Evolutionary conservation across 163 green algal genomes (phyloP).

Genomic region (Trebouxia gelatinosa): DNA sequence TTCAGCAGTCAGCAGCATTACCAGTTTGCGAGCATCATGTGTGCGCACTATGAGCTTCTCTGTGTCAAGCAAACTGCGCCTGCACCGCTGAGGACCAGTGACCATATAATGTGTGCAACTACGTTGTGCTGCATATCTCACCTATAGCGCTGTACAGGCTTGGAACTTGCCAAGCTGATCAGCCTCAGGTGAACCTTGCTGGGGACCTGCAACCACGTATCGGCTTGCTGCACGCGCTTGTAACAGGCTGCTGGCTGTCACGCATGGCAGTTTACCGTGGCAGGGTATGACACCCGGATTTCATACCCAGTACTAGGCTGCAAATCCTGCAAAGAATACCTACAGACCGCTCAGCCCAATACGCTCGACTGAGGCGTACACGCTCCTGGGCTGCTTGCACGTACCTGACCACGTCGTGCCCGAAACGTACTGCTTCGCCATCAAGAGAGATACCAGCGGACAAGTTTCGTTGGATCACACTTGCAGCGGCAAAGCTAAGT

Average conservation of each 20-base stretch:
- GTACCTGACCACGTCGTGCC: too few species aligned
- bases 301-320: constrained; percentile 7
- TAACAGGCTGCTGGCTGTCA: neutral
- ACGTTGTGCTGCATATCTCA: neutral
- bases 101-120: neutral
- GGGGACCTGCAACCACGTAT: neutral
- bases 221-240: neutral
- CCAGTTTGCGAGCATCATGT: neutral
- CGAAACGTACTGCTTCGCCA: too few species aligned
- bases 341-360: too few species aligned
- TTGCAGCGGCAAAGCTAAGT: too few species aligned
- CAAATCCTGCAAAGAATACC: constrained; percentile 3
- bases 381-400: too few species aligned
- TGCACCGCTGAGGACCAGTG: neutral
- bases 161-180: neutral
- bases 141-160: neutral
- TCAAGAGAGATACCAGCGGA: too few species aligned
- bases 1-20: neutral
- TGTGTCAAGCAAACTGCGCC: constrained; percentile 7
- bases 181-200: constrained; percentile 6
- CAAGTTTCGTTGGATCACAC: too few species aligned
- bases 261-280: neutral
- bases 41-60: constrained; percentile 12
- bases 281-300: constrained; percentile 23
- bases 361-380: too few species aligned